Base-by-base conservation (phyloP, 2,329 filamentous ascomycete species). In the Colletotrichum theobromicola region DNA sequence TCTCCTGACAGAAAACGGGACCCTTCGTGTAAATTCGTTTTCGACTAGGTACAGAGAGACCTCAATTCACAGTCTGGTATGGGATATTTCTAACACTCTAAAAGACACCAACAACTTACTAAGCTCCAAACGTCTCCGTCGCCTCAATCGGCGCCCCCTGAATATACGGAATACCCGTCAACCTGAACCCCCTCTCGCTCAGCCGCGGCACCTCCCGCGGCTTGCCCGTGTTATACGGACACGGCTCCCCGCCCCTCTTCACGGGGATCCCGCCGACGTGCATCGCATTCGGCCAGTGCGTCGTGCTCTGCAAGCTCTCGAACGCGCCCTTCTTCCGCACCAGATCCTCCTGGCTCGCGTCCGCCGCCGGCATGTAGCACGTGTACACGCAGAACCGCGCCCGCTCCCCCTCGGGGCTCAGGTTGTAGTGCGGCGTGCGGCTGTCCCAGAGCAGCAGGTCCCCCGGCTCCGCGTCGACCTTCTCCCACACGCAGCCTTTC, bases 381-480 rank as follows among this genome's bases (percentile, higher is more conserved):
- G 76, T 74, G 24, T 80, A 80, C 13, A 75, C 76, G 24, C 76
- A 76, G 2, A 77, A 78, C n/a, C 79, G 57, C 24, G 78, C 76
- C 26, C 60, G 15, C 13, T 67, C 67, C 46, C 78, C 78, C 35
- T 74, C 69, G 0, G 76, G 76, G 8, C 67, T 70, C 7, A 61
- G 30, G 8, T 70, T 73, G 35, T 74, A 77, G 28, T 78, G 77
- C 42, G 72, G 70, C 32, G 70, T 72, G 4, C 77, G 74, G 13
- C 64, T 77, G 55, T 84, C 83, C 79, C 83, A 84, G 2, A 84
- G 74, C 18, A 84, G 77, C 13, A 84, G 71, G 57, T 84, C 83
- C 2, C 83, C 82, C 0, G 82, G 82, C 30, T 82, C 82, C 18
- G 81, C 82, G 55, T 78, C 74, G 15, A 84, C 76, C 74, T 83